Evolutionary conservation across 768 basidiomycete genomes (phyloP), one percentile per base, ranked within the genome.

Genomic region (Mycena olivaceomarginata): DNA sequence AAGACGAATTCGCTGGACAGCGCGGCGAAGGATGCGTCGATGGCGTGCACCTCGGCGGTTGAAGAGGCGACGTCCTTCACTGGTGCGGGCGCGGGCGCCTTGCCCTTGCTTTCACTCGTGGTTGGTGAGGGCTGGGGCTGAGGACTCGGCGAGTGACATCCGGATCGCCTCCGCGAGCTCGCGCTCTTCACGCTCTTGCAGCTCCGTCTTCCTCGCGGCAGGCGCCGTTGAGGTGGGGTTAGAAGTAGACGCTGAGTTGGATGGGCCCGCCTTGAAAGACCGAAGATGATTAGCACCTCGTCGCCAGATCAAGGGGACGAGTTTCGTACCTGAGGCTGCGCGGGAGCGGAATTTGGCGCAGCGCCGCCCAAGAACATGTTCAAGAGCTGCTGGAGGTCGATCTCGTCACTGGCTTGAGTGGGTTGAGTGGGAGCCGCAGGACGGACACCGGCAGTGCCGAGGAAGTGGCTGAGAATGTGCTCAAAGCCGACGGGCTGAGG

Each of bases 91-190:
- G 81, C 65, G 31, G 75, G 60, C n/a, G 74, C 84, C 72, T 90
- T 90, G 20, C 87, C 89, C 65, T 90, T 90, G 48, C 81, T 9
- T 13, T 75, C 45, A 11, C 8, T 18, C n/a, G 20, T n/a, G 10
- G n/a, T 5, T 8, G 51, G n/a, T n/a, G 18, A 31, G 31, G 31
- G 31, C 3, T 31, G 31, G 31, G 31, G 31, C 31, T 31, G 16
- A 7, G 80, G 16, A 22, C n/a, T 83, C 82, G 16, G 79, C 65
- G 31, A 87, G 83, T 25, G 87, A 87, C 70, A 84, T 83, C 69
- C 88, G 81, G 72, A 88, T 84, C 41, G 86, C 87, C 71, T 88
- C 85, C 41, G 86, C 86, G 40, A 87, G 88, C 64, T 89, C 88
- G n/a, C 82, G 82, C 57, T 86, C 82, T 78, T 88, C 87, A 20